phyloP scores from a whole-genome alignment of 225 moss, liverwort and hornwort genomes.

The Anthoceros angustus region DNA sequence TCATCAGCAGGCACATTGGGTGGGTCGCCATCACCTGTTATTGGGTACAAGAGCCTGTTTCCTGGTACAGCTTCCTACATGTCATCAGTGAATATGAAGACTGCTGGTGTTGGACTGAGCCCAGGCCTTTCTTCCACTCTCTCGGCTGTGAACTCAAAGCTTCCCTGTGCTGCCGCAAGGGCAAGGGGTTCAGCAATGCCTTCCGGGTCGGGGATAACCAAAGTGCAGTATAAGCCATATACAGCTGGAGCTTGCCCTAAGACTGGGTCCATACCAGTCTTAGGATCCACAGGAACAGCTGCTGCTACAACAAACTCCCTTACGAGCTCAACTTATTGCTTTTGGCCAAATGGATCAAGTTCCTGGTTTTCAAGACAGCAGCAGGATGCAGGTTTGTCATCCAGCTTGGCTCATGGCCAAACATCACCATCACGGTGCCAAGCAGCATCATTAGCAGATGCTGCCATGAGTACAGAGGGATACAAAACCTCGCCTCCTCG shows the following conservation, averaged over 20 bases:
- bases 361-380: conserved; percentile 24
- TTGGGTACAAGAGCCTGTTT: conserved; percentile 18
- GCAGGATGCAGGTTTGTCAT: background rate
- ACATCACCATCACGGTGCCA: background rate
- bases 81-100: conserved; percentile 19
- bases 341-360: conserved; percentile 28
- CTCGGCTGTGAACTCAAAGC: conserved; percentile 17
- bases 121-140: conserved; percentile 19
- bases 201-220: conserved; percentile 15
- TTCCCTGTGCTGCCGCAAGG: conserved; percentile 15
- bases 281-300: conserved; percentile 20
- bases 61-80: conserved; percentile 16
- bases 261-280: conserved; percentile 7
- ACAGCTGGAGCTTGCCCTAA: conserved; percentile 7
- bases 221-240: conserved; percentile 29
- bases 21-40: conserved; percentile 21
- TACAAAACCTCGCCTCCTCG: background rate
- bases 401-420: background rate
- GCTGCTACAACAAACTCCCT: conserved; percentile 15
- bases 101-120: conserved; percentile 13
- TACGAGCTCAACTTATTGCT: background rate
- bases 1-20: conserved; percentile 27
- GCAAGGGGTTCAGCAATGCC: conserved; percentile 14
- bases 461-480: background rate
- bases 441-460: background rate